phyloP scores from a whole-genome alignment of 2,329 filamentous ascomycete species.

The Diaporthe helianthi region DNA sequence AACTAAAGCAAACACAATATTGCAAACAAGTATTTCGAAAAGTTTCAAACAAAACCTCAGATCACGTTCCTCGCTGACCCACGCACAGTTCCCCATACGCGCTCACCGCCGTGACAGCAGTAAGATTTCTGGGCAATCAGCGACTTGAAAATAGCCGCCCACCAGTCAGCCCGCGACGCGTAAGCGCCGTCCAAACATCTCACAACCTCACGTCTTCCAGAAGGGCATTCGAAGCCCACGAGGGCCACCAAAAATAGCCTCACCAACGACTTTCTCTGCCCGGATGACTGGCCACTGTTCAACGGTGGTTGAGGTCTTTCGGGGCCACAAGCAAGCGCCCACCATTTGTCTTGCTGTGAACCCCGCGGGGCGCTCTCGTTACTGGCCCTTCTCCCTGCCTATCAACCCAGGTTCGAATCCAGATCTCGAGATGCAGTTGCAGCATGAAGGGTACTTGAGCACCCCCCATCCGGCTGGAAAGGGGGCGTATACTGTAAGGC shows the following conservation, averaged over 20 bases:
- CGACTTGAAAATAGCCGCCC: slow-evolving; percentile 32
- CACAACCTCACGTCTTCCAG: slow-evolving; percentile 19
- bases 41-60: not conserved
- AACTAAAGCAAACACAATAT: not conserved
- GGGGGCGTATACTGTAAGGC: not conserved
- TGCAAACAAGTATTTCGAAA: not conserved
- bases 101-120: slow-evolving; percentile 7
- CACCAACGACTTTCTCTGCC: not conserved
- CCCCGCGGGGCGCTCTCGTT: not conserved
- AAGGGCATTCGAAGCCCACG: not conserved
- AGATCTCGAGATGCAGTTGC: slow-evolving; percentile 29
- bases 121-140: slow-evolving; percentile 29
- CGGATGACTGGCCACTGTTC: not conserved
- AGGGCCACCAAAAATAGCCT: slow-evolving; percentile 4
- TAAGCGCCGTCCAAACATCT: slow-evolving; percentile 28
- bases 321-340: not conserved
- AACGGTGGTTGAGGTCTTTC: slow-evolving; percentile 1
- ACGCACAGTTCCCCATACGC: not conserved
- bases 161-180: slow-evolving; percentile 4
- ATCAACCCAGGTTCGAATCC: not conserved
- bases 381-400: slow-evolving; percentile 8
- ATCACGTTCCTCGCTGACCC: slow-evolving; percentile 16
- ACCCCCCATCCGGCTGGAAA: not conserved
- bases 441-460: slow-evolving; percentile 7
- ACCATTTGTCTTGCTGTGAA: not conserved